These are phyloP conservation scores for Plasmodium cynomolgi DNA, from an alignment of 169 alveolate genomes.

Conservation along the genomic window DNA sequence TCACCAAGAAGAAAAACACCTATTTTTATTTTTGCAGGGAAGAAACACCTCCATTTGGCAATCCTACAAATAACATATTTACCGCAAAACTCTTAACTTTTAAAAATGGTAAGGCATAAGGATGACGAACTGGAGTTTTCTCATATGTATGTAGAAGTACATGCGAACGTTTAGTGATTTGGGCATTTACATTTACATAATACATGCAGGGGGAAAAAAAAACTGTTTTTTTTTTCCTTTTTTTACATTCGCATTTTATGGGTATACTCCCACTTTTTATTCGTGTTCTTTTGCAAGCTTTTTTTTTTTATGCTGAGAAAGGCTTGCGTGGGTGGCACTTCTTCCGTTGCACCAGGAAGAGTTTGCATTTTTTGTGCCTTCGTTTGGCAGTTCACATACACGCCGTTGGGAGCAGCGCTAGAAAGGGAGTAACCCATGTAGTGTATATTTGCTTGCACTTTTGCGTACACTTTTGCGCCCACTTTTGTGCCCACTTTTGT, in stretches of 20 bases:
- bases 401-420: not conserved
- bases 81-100: not conserved
- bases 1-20: not conserved
- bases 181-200: not conserved
- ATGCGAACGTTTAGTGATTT: not conserved
- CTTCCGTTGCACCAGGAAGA: not conserved
- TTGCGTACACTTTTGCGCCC: not conserved
- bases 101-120: constrained; percentile 17
- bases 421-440: not conserved
- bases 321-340: not conserved
- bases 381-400: not conserved
- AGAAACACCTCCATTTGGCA: not conserved
- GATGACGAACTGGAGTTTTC: not conserved
- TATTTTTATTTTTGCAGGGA: not conserved
- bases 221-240: not conserved
- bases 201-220: not conserved
- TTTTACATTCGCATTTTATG: not conserved
- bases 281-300: not conserved
- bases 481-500: not conserved
- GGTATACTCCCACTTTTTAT: too few relatives aligned
- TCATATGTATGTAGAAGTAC: not conserved
- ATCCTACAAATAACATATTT: constrained; percentile 8
- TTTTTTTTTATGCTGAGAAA: not conserved
- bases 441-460: not conserved
- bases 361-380: not conserved